Evolutionary conservation across 768 basidiomycete species (phyloP), one percentile per base, ranked within the genome.

Genomic region (Termitomyces eurrhizus): DNA sequence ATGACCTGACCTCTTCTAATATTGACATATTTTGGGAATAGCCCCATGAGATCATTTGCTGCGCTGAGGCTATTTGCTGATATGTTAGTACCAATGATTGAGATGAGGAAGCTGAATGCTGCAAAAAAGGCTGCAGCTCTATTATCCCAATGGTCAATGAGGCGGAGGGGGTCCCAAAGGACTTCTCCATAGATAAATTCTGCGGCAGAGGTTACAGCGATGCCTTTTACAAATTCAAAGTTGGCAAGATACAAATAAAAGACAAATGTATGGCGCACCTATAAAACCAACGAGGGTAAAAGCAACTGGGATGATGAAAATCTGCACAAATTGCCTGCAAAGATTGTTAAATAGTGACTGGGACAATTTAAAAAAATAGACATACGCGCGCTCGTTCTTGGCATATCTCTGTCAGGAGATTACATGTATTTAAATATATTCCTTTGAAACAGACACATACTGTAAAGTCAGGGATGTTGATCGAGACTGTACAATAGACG

Each of bases 401-500:
- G 92, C 89, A 72, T 94, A 93, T 67, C 92, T 83, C 80, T 88
- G 36, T 49, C 37, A 32, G 45, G n/a, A 7, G 1, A 4, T 16
- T 33, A 29, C 12, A n/a, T 3, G 26, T 7, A 29, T 7, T 8
- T 6, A 36, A 16, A 26, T 24, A 26, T 7, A 4, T 1, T 29
- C 11, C 18, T 18, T 13, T 8, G 24, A 51, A 18, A 44, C 3
- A 21, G 33, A 46, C 12, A 62, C 71, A 45, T 58, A 74, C 70
- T 42, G 92, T 92, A 68, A 95, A 93, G 72, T 95, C 93, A 1
- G 92, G 88, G 60, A 93, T 92, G 67, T 93, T 93, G 64, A 90
- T 86, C 0, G 87, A 80, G 13, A 90, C 74, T 8, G 88, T 90
- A 4, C 86, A 74, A 71, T 87, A 94, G 62, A 84, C 82, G 0